phyloP scores from a whole-genome alignment of 169 alveolate species.

The Plasmodium reichenowi region DNA sequence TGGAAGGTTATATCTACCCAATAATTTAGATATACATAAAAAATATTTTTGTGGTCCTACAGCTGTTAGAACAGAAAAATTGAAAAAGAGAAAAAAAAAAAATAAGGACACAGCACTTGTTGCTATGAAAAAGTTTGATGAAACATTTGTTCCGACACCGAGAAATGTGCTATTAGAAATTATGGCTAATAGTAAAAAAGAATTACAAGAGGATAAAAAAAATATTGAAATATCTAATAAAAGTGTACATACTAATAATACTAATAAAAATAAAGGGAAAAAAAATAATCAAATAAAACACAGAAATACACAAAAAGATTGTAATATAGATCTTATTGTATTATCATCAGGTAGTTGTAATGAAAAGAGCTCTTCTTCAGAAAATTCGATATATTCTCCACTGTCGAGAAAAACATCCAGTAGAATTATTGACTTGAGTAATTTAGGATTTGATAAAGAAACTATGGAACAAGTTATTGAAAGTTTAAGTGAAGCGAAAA shows the following conservation, averaged over 20 bases:
- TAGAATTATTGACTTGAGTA: constrained; percentile 57
- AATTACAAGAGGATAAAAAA: constrained; percentile 28
- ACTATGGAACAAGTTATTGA: constrained; percentile 23
- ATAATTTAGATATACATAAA: constrained; percentile 87
- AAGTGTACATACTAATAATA: no score
- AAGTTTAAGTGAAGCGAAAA: constrained; percentile 20
- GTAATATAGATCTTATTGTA: background rate
- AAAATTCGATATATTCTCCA: constrained; percentile 39
- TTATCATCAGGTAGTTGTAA: constrained; percentile 10
- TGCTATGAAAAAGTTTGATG: constrained; percentile 66
- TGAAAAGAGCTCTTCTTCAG: constrained; percentile 18
- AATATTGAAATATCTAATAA: constrained; percentile 16
- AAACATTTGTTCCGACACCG: constrained; percentile 80
- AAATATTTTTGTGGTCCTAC: constrained; percentile 93
- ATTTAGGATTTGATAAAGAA: constrained; percentile 69
- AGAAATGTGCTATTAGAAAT: constrained; percentile 77
- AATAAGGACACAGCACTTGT: constrained; percentile 75
- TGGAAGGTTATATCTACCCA: constrained; percentile 88
- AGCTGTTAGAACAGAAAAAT: constrained; percentile 91
- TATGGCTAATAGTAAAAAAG: constrained; percentile 77
- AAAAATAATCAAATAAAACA: background rate
- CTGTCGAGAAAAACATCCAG: constrained; percentile 66
- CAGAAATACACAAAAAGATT: background rate
- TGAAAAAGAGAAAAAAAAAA: constrained; percentile 86
- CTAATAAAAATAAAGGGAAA: background rate